Percentiles rank a stretch among this genome's conserved stretches.
Conservation (phyloP, 495 filamentous ascomycete species). For the Schizothecium vesticola region DNA sequence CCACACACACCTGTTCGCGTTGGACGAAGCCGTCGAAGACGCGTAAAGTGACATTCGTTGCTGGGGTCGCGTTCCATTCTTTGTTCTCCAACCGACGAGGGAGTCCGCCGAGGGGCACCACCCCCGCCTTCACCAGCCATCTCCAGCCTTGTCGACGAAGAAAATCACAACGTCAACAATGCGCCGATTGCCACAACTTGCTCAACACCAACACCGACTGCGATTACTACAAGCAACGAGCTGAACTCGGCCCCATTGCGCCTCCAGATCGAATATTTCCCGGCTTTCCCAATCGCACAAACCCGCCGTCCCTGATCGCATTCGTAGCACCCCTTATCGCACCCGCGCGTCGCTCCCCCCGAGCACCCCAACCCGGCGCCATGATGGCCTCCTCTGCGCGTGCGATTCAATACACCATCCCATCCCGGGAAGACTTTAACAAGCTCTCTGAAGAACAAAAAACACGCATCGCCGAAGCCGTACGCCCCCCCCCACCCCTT, state of each 20-base stretch:
- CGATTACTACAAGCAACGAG: neutral
- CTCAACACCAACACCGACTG: conserved; percentile 1
- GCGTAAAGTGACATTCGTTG: conserved; percentile 17
- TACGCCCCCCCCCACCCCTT: conserved; percentile 6
- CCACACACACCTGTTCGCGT: conserved; percentile 5
- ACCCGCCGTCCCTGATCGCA: neutral
- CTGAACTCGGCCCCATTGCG: neutral
- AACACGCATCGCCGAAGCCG: conserved; percentile 31
- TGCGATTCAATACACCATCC: conserved; percentile 32
- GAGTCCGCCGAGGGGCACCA: neutral
- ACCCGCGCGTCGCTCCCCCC: neutral
- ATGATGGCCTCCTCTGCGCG: conserved; percentile 26
- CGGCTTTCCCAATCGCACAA: neutral
- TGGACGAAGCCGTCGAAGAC: conserved; percentile 5
- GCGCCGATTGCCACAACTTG: conserved; percentile 1
- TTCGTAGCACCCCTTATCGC: neutral
- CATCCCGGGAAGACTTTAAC: conserved; percentile 31
- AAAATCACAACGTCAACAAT: conserved; percentile 1
- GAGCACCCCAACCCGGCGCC: conserved; percentile 1
- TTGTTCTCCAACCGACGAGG: conserved; percentile 5
- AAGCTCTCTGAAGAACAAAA: conserved; percentile 33
- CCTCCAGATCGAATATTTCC: neutral
- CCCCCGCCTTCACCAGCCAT: conserved; percentile 1
- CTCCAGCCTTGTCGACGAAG: neutral
- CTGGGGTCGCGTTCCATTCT: neutral